Conservation (phyloP, 176 grass and related monocot genomes). For the sorghum (Sorghum bicolor) region Sorghum_bicolor_NCBIv3 NC_012870.2:71623501-71624000, state of each 20-base stretch:
- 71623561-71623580: neutral
- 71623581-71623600: neutral
- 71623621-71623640: neutral
- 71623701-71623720: too few relatives aligned
- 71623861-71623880: slow-evolving; percentile 60
- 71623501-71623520: too few relatives aligned
- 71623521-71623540: too few relatives aligned
- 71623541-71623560: too few relatives aligned
- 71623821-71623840: slow-evolving; percentile 63
- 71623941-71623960: slow-evolving; percentile 67
- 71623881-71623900: slow-evolving; percentile 59
- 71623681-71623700: too few relatives aligned
- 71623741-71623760: slow-evolving; percentile 65
- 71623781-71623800: slow-evolving; percentile 62
- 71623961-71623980: slow-evolving; percentile 59
- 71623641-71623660: neutral
- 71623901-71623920: neutral
- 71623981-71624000: slow-evolving; percentile 76
- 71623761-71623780: slow-evolving; percentile 52
- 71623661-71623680: neutral
- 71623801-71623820: slow-evolving; percentile 78
- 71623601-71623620: neutral
- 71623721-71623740: slow-evolving; percentile 1
- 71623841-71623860: slow-evolving; percentile 47
- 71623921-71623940: slow-evolving; percentile 35